Evolutionary conservation across 192 early-diverging fungal species (phyloP).

Genomic region (Coemansia sp.): DNA sequence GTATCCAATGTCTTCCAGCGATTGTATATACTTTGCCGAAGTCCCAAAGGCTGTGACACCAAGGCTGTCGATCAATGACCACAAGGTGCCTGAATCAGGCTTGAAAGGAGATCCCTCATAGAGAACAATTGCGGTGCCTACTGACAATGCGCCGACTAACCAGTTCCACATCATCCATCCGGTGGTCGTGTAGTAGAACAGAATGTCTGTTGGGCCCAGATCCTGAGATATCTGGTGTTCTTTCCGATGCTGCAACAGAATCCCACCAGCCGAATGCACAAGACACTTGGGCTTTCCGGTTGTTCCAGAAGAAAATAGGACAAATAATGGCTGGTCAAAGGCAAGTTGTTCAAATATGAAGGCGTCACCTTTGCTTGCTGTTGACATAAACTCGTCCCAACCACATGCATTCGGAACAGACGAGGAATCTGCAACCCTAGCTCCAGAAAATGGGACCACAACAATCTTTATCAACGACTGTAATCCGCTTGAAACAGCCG

Average conservation of each 20-base stretch:
- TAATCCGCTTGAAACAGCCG: slow-evolving; percentile 68
- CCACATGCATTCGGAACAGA: slow-evolving; percentile 27
- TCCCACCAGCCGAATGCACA: slow-evolving; percentile 89
- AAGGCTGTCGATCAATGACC: slow-evolving; percentile 75
- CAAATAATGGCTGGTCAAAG: slow-evolving; percentile 89
- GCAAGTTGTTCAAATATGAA: slow-evolving; percentile 83
- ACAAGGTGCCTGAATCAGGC: slow-evolving; percentile 72
- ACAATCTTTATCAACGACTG: slow-evolving; percentile 74
- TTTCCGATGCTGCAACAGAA: slow-evolving; percentile 91
- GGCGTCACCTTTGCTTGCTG: slow-evolving; percentile 17
- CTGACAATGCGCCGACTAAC: slow-evolving; percentile 79
- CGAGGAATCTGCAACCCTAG: slow-evolving; percentile 23
- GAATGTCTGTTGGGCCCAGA: slow-evolving; percentile 70
- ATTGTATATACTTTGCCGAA: slow-evolving; percentile 95
- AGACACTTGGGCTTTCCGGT: slow-evolving; percentile 97
- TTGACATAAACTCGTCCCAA: slow-evolving; percentile 62
- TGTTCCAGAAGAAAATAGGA: slow-evolving; percentile 93
- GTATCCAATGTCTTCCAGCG: slow-evolving; percentile 74
- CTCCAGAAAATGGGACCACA: slow-evolving; percentile 72
- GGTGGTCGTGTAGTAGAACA: slow-evolving; percentile 90
- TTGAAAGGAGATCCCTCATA: slow-evolving; percentile 97
- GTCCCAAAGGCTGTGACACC: slow-evolving; percentile 89
- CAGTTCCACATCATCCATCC: slow-evolving; percentile 99
- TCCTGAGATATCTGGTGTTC: slow-evolving; percentile 90
- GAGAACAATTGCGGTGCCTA: slow-evolving; percentile 77